These are phyloP conservation scores for Cystobasidium pallidum DNA, from an alignment of 1,284 basidiomycete genomes.

Conservation along the genomic window DNA sequence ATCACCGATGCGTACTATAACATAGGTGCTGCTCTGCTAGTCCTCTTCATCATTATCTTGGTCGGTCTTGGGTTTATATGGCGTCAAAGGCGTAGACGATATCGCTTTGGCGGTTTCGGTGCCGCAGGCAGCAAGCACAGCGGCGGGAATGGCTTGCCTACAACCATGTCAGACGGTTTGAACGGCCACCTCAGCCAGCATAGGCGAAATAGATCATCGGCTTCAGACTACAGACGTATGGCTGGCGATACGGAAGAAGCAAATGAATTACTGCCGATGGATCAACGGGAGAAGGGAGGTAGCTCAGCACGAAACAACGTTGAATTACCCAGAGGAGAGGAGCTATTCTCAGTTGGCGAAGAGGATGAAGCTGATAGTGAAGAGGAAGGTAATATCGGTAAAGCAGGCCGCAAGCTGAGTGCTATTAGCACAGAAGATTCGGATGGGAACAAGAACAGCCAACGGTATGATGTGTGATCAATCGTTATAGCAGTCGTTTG, in stretches of 20 bases:
- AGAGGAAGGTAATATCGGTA: constrained; percentile 38
- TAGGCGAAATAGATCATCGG: constrained; percentile 24
- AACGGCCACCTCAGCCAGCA: constrained; percentile 27
- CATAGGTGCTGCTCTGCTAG: constrained; percentile 78
- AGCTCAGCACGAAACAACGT: neutral
- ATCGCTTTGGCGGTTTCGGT: constrained; percentile 43
- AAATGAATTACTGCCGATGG: constrained; percentile 35
- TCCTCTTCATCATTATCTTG: constrained; percentile 71
- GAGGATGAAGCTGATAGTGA: constrained; percentile 42
- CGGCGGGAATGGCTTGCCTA: constrained; percentile 24
- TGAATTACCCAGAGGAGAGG: constrained; percentile 29
- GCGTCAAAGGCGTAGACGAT: constrained; percentile 44
- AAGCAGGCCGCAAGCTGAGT: constrained; percentile 34
- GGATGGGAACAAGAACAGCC: neutral
- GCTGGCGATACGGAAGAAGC: constrained; percentile 34
- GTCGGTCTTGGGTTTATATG: constrained; percentile 67
- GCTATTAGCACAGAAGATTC: constrained; percentile 20
- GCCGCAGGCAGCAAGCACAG: constrained; percentile 36
- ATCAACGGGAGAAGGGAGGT: constrained; percentile 15
- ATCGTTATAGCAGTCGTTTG: too few species aligned
- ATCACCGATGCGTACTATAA: constrained; percentile 77
- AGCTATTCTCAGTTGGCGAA: constrained; percentile 42
- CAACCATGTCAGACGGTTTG: constrained; percentile 32
- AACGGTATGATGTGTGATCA: constrained; percentile 16
- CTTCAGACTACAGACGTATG: constrained; percentile 12